A percentile compares a stretch with the other conserved stretches of the same genome.
These are phyloP conservation scores for Paraleonurus japonicus DNA, from an alignment of 257 asterid genomes.

Conservation along the genomic window DNA sequence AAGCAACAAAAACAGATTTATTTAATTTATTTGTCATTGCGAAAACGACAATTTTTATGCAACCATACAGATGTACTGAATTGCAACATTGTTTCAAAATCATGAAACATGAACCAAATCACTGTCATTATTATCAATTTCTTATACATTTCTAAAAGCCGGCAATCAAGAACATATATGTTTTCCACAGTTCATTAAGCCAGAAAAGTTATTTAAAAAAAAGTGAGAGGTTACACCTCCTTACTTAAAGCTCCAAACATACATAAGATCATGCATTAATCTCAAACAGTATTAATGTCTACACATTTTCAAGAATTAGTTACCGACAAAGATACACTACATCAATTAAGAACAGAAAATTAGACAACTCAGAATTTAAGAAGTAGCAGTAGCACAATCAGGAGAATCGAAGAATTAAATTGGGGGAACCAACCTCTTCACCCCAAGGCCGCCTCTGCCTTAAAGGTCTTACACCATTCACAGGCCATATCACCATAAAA, in stretches of 20 bases:
- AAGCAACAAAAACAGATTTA: background rate
- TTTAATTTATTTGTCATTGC: conserved; percentile 9
- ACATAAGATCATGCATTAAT: background rate
- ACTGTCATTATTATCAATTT: background rate
- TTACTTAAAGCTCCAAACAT: conserved; percentile 6
- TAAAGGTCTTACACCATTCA: conserved; percentile 71
- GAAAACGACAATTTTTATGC: background rate
- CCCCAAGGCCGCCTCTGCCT: conserved; percentile 92
- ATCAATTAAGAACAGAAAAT: conserved; percentile 6
- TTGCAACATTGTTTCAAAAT: background rate
- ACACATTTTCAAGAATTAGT: conserved; percentile 14
- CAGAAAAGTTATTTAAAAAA: background rate
- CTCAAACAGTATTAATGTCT: background rate
- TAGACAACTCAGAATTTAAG: conserved; percentile 4
- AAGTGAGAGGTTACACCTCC: conserved; percentile 7
- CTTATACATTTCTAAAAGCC: background rate
- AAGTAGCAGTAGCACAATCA: conserved; percentile 14
- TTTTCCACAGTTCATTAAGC: conserved; percentile 1
- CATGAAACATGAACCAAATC: conserved; percentile 5
- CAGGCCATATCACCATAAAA: conserved; percentile 44
- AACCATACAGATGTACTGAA: background rate
- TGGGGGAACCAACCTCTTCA: conserved; percentile 72
- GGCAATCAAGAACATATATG: background rate
- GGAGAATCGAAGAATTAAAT: background rate
- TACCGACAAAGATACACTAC: background rate